phyloP scores from a whole-genome alignment of 495 filamentous ascomycete species.

The Hyaloscypha variabilis region DNA sequence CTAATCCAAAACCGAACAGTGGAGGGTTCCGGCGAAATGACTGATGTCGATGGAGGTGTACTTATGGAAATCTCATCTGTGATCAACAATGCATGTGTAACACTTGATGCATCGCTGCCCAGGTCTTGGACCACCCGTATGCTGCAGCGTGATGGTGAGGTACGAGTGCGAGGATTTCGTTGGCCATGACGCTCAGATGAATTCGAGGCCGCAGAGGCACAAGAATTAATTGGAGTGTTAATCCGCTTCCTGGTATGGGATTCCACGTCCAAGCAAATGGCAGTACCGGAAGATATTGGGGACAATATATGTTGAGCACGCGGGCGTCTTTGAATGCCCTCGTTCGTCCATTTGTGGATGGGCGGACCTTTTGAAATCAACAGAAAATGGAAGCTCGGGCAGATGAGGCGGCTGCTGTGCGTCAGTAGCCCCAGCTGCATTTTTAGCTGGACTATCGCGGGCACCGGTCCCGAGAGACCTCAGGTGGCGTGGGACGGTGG shows the following conservation, averaged over 20 bases:
- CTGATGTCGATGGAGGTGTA: neutral
- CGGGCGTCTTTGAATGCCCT: constrained; percentile 1
- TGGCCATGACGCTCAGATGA: constrained; percentile 16
- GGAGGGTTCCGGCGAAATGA: neutral
- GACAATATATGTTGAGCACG: neutral
- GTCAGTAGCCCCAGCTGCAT: neutral
- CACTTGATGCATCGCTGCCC: constrained; percentile 1
- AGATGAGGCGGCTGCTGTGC: neutral
- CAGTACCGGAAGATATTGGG: neutral
- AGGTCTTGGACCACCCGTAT: neutral
- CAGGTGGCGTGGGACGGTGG: neutral
- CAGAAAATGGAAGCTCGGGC: constrained; percentile 8
- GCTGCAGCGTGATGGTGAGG: neutral
- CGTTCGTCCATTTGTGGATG: neutral
- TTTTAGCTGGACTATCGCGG: neutral
- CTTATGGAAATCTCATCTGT: neutral
- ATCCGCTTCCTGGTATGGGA: neutral
- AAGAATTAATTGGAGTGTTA: neutral
- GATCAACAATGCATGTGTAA: constrained; percentile 2
- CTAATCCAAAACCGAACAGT: constrained; percentile 4
- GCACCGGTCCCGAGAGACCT: neutral
- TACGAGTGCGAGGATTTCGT: constrained; percentile 1
- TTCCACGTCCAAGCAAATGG: constrained; percentile 11
- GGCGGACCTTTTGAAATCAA: neutral
- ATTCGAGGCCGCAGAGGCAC: constrained; percentile 10